phyloP scores from a whole-genome alignment of 371 early-diverging fungal genomes.

The Umbelopsis sp. region DNA sequence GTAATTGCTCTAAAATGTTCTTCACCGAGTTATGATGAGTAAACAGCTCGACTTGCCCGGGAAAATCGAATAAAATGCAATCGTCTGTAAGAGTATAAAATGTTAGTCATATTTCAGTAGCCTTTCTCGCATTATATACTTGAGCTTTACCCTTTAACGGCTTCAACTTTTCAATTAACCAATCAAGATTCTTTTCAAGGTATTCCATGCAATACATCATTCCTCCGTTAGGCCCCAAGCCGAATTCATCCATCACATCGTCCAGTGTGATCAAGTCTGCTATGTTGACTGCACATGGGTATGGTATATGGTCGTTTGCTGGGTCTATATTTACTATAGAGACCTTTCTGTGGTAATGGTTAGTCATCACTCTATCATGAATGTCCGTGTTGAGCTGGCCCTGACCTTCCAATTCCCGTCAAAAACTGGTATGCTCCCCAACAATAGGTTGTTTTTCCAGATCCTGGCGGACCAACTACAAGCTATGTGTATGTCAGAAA shows the following conservation, averaged over 20 bases:
- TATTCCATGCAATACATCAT: slow-evolving; percentile 97
- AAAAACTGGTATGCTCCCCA: slow-evolving; percentile 92
- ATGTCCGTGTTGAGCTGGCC: background rate
- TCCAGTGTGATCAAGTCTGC: slow-evolving; percentile 93
- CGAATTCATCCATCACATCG: slow-evolving; percentile 93
- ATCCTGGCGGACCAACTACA: slow-evolving; percentile 97
- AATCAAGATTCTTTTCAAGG: slow-evolving; percentile 91
- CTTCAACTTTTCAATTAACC: slow-evolving; percentile 86
- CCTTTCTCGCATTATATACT: slow-evolving; percentile 46
- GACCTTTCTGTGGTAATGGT: slow-evolving; percentile 60
- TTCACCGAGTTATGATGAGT: slow-evolving; percentile 91
- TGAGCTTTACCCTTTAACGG: slow-evolving; percentile 65
- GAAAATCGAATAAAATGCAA: slow-evolving; percentile 97
- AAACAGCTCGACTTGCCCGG: slow-evolving; percentile 99
- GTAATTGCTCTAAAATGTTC: slow-evolving; percentile 75
- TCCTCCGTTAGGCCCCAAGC: slow-evolving; percentile 99
- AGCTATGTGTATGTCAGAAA: slow-evolving; percentile 53
- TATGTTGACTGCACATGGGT: slow-evolving; percentile 90
- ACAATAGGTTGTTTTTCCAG: slow-evolving; percentile 98
- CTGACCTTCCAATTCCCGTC: slow-evolving; percentile 74
- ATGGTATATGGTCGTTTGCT: slow-evolving; percentile 89
- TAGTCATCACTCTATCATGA: background rate
- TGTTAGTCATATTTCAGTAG: slow-evolving; percentile 52
- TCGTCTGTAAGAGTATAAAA: slow-evolving; percentile 59
- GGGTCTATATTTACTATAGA: slow-evolving; percentile 98